Base-by-base conservation (phyloP, 306 rosid genomes). In the Cicer chorassanicum region DNA sequence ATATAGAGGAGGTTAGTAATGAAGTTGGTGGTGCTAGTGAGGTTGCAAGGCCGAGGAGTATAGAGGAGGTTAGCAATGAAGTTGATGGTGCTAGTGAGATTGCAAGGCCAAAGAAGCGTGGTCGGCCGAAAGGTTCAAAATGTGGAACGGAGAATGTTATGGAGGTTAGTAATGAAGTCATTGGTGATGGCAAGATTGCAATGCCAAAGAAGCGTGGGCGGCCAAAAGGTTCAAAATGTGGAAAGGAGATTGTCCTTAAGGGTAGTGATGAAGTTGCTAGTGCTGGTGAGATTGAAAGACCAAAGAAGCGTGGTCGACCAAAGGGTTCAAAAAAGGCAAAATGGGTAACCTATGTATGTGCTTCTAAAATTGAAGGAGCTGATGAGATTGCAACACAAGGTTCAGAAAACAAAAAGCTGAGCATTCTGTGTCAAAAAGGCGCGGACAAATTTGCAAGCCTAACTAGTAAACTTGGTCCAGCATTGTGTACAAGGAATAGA, bases 371-470 rank as follows among this genome's bases (percentile, higher is more conserved):
- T 9, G 73, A 41, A 15, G 73, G 49, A 34, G 72, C 60, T 15
- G 66, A 39, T 34, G 82, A 61, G 56, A 65, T 74, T 59, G 55
- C 34, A 14, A 42, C 39, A 45, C 21, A 34, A 65, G 70, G 53
- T 65, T 65, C 36, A 3, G 71, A 70, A 81, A 43, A 59, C 67
- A 80, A 77, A 74, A 72, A 60, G 55, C 9, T 6, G 80, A 75
- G 19, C 3, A 15, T 8, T 50, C 19, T 66, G 13, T 44, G 68
- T 67, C 74, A 12, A 8, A 24, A n/a, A 15, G 51, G 29, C 8
- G 41, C n/a, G 8, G 62, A 18, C 15, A 57, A 45, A 41, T 45
- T 21, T 44, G 55, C 56, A 11, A 67, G 72, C 11, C 42, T 45
- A 19, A 24, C 56, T 12, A 21, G 12, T 21, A 21, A 66, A 16